Conservation (phyloP, 164 flowering plant genomes). For the Magnolia officinalis region DNA sequence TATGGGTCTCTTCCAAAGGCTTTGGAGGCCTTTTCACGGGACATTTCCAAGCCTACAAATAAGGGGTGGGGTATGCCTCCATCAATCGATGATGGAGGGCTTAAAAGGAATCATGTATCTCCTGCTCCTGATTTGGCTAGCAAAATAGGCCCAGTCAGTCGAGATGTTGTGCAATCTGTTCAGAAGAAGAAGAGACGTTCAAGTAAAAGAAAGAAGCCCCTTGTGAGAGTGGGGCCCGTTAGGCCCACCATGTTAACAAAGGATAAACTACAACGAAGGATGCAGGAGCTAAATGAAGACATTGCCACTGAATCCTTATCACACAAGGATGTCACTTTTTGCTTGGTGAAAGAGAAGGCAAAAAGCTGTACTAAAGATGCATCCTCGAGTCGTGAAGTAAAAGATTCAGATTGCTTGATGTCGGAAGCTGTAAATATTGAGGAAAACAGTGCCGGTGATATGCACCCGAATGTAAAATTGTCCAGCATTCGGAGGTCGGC, state of each 20-base stretch:
- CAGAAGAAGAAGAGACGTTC: constrained; percentile 4
- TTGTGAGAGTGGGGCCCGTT: not conserved
- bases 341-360: constrained; percentile 5
- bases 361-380: constrained; percentile 10
- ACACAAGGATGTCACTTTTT: not conserved
- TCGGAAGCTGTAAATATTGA: not conserved
- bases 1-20: constrained; percentile 20
- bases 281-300: not conserved
- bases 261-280: not conserved
- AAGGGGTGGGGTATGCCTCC: constrained; percentile 5
- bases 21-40: constrained; percentile 12
- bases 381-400: constrained; percentile 6
- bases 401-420: constrained; percentile 3
- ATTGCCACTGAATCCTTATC: not conserved
- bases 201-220: not conserved
- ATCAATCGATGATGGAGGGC: not conserved
- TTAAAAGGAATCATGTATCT: not conserved
- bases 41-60: constrained; percentile 1
- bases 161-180: not conserved
- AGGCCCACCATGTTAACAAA: not conserved
- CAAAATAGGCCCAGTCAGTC: not conserved
- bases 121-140: not conserved
- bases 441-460: not conserved
- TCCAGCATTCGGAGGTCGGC: constrained; percentile 1
- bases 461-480: not conserved